Evolutionary conservation across 139 green algal genomes (phyloP).

Genomic region (Eudorina sp.): DNA sequence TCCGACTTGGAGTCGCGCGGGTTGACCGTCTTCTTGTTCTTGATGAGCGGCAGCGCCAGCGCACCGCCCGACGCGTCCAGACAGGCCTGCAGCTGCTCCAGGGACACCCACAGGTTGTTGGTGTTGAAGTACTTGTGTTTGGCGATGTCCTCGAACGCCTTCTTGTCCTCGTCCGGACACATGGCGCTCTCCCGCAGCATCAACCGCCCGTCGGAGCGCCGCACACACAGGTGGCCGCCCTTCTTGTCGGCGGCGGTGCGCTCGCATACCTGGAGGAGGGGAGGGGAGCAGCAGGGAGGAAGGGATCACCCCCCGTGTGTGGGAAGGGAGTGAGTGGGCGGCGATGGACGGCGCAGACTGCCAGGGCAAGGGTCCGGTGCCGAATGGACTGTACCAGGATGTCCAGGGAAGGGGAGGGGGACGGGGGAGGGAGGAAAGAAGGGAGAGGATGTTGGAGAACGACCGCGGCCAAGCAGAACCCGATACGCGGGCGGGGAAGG

Average conservation of each 20-base stretch:
- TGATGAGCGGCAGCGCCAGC: constrained; percentile 90
- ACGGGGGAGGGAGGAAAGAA: background rate
- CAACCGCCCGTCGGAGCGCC: constrained; percentile 75
- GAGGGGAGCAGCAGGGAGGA: background rate
- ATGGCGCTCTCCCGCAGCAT: constrained; percentile 91
- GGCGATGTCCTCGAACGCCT: constrained; percentile 88
- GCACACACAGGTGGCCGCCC: constrained; percentile 86
- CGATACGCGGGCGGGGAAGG: background rate
- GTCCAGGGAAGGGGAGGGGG: background rate
- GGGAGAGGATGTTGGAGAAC: background rate
- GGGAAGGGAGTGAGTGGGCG: too few relatives aligned
- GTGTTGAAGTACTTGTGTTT: constrained; percentile 95
- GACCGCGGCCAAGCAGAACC: too few relatives aligned
- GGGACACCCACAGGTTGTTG: constrained; percentile 96
- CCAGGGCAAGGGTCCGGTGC: too few relatives aligned
- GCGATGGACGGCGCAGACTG: too few relatives aligned
- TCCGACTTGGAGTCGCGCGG: constrained; percentile 79
- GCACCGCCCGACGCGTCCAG: constrained; percentile 63
- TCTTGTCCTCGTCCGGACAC: constrained; percentile 89
- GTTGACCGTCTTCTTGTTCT: constrained; percentile 97
- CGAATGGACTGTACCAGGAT: background rate
- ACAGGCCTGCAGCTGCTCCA: constrained; percentile 73
- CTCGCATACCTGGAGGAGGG: constrained; percentile 79
- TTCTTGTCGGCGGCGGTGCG: constrained; percentile 94
- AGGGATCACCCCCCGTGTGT: too few relatives aligned